phyloP scores from a whole-genome alignment of 352 stramenopile species.

The Globisporangium yorkense region DNA sequence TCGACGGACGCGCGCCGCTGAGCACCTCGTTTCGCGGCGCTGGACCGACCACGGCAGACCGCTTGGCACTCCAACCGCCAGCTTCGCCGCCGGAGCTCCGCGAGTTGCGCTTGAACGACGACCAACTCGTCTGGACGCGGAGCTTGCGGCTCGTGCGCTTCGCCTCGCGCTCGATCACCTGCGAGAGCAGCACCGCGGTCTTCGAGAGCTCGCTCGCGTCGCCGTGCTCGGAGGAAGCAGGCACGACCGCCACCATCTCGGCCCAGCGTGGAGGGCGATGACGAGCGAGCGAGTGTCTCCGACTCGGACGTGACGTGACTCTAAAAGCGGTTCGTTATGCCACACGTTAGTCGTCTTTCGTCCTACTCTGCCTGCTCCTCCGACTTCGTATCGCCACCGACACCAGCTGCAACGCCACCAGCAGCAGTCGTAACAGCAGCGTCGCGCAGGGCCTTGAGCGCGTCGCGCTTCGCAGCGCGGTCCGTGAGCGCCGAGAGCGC shows the following conservation, averaged over 20 bases:
- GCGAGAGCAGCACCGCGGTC: slow-evolving; percentile 56
- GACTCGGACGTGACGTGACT: too few species aligned
- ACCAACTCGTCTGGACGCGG: slow-evolving; percentile 16
- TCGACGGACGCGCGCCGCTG: neutral
- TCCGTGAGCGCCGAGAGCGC: slow-evolving; percentile 35
- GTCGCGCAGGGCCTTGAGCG: slow-evolving; percentile 24
- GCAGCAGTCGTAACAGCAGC: neutral
- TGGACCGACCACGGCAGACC: slow-evolving; percentile 1
- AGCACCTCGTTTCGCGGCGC: neutral
- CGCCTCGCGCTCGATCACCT: slow-evolving; percentile 59
- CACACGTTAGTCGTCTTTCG: too few species aligned
- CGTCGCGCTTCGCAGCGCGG: slow-evolving; percentile 33
- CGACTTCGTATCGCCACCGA: neutral
- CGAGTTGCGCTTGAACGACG: slow-evolving; percentile 18
- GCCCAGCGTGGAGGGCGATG: too few species aligned
- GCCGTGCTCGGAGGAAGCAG: neutral
- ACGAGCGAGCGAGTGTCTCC: too few species aligned
- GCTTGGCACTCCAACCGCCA: slow-evolving; percentile 1
- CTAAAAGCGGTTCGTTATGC: too few species aligned
- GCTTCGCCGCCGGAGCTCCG: neutral
- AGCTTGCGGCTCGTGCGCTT: slow-evolving; percentile 34
- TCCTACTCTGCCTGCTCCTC: neutral
- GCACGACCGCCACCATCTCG: neutral
- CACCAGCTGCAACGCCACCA: neutral
- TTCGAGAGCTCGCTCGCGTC: slow-evolving; percentile 32